A percentile compares a stretch with the other conserved stretches of the same genome.
Conservation (phyloP, 257 asterid species). For the Solanum clarkiae region DNA sequence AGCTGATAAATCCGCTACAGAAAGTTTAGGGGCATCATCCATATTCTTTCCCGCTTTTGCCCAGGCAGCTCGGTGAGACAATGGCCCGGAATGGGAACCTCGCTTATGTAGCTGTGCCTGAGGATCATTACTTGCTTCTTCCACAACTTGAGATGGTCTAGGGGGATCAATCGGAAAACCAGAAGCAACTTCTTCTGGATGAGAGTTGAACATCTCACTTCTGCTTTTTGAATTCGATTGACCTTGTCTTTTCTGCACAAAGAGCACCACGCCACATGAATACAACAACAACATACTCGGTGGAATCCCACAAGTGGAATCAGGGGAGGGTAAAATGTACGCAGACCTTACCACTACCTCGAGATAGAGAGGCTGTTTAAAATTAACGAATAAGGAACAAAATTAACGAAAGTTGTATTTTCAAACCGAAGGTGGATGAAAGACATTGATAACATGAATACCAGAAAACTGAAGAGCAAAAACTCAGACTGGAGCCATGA, state of each 20-base stretch:
- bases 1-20: constrained; percentile 50
- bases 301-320: no score
- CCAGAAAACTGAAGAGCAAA: neutral
- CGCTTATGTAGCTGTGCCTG: constrained; percentile 47
- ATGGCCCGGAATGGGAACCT: constrained; percentile 95
- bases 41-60: constrained; percentile 56
- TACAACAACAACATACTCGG: no score
- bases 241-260: constrained; percentile 61
- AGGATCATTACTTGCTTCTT: constrained; percentile 40
- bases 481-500: neutral
- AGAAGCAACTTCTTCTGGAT: constrained; percentile 80
- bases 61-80: constrained; percentile 83
- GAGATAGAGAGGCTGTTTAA: no score
- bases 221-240: constrained; percentile 82
- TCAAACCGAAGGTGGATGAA: neutral
- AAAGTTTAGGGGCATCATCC: constrained; percentile 56
- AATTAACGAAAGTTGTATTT: neutral
- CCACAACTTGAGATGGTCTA: constrained; percentile 58
- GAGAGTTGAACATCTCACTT: constrained; percentile 92
- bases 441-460: neutral
- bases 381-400: neutral
- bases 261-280: constrained; percentile 2
- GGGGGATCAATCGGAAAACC: constrained; percentile 98
- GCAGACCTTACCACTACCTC: no score
- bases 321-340: no score